Evolutionary conservation across 83 land plant genomes (phyloP).

Genomic region (Picea abies): DNA sequence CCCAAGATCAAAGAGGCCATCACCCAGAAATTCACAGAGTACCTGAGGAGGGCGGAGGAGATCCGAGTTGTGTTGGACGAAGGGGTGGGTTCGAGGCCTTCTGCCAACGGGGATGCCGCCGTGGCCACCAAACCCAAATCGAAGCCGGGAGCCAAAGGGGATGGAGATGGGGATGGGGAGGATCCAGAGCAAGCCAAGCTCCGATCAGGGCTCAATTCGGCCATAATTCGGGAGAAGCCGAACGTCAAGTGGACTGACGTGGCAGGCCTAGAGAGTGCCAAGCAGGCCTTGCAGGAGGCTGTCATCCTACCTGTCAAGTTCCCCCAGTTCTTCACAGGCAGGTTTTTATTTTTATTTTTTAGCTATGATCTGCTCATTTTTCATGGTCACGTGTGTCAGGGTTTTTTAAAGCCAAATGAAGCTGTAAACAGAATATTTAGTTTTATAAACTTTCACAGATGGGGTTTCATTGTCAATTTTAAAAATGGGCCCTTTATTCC

Average conservation of each 20-base stretch:
- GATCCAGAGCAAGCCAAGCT: conserved; percentile 92
- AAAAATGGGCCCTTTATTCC: too few species aligned
- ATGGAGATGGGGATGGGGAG: conserved; percentile 69
- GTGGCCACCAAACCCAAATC: conserved; percentile 85
- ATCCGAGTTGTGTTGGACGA: conserved; percentile 89
- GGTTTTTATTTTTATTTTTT: not conserved
- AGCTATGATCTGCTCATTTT: too few species aligned
- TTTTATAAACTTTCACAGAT: too few species aligned
- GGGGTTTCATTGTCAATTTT: too few species aligned
- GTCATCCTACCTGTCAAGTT: conserved; percentile 98
- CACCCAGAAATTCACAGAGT: conserved; percentile 97
- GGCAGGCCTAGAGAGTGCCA: conserved; percentile 98
- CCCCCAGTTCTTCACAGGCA: conserved; percentile 98
- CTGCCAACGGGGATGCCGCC: conserved; percentile 87
- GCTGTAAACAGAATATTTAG: too few species aligned
- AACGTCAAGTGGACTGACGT: conserved; percentile 97
- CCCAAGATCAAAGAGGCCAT: conserved; percentile 98
- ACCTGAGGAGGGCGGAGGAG: conserved; percentile 97
- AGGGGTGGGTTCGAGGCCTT: conserved; percentile 65
- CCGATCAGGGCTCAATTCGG: conserved; percentile 89
- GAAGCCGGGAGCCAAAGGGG: conserved; percentile 65
- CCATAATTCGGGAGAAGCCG: conserved; percentile 94
- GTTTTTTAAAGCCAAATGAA: too few species aligned
- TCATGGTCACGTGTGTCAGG: too few species aligned
- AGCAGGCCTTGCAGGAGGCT: conserved; percentile 98